These are phyloP conservation scores for Cytospora piceae DNA, from an alignment of 2,329 filamentous ascomycete species.

Conservation along the genomic window DNA sequence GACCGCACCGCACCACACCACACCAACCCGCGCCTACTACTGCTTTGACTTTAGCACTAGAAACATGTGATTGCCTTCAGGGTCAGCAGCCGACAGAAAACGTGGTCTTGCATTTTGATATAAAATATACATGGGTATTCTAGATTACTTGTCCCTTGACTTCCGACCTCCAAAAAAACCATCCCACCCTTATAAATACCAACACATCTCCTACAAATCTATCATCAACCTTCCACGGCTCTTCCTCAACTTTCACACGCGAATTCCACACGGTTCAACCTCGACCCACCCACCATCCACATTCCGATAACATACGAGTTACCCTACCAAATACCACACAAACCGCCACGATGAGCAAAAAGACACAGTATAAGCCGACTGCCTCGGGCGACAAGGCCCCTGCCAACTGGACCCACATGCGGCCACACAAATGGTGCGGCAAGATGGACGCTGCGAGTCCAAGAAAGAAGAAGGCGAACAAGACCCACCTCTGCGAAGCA, in stretches of 20 bases:
- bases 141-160: no score
- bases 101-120: not conserved
- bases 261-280: not conserved
- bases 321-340: no score
- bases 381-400: conserved; percentile 17
- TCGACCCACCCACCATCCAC: not conserved
- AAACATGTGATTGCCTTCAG: not conserved
- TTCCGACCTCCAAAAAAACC: no score
- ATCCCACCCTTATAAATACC: not conserved
- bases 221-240: not conserved
- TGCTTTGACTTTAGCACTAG: not conserved
- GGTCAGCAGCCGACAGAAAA: not conserved
- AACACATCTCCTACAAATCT: not conserved
- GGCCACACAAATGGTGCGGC: conserved; percentile 29
- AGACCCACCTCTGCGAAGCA: conserved; percentile 29
- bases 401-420: conserved; percentile 25
- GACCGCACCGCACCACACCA: not conserved
- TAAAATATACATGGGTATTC: no score
- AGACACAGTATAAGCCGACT: conserved; percentile 36
- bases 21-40: no score
- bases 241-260: not conserved
- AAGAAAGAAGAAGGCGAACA: conserved; percentile 28
- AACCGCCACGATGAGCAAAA: conserved; percentile 31
- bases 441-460: conserved; percentile 29
- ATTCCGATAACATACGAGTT: not conserved